Evolutionary conservation across 2,329 filamentous ascomycete genomes (phyloP).

Genomic region (Aspergillus jensenii): DNA sequence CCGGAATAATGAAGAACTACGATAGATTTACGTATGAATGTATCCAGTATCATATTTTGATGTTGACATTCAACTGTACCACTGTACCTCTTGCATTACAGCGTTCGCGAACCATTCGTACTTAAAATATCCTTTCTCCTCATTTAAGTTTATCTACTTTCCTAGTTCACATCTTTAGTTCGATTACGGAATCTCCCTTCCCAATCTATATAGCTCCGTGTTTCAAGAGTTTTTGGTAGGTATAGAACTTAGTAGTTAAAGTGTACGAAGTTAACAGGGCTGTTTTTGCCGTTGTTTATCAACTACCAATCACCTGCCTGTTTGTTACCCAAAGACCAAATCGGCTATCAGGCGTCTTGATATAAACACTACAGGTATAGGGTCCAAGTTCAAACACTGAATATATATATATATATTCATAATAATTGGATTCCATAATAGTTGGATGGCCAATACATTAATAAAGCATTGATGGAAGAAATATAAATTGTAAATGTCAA

Average conservation of each 20-base stretch:
- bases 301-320: too few species aligned
- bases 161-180: background rate
- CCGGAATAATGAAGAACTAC: constrained; percentile 18
- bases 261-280: background rate
- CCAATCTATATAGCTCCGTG: background rate
- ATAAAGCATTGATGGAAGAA: background rate
- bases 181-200: background rate
- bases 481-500: background rate
- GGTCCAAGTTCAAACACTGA: too few species aligned
- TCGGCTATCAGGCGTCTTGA: too few species aligned
- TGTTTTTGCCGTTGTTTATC: background rate
- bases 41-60: background rate
- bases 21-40: constrained; percentile 20
- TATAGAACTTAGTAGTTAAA: background rate
- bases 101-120: constrained; percentile 17
- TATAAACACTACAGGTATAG: too few species aligned
- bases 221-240: background rate
- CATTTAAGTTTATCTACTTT: background rate
- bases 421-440: too few species aligned
- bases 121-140: background rate
- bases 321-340: too few species aligned
- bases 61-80: background rate
- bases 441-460: too few species aligned
- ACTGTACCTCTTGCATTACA: constrained; percentile 16
- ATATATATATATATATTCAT: too few species aligned